Conservation (phyloP, 192 early-diverging fungal genomes). For the Gigaspora rosea region DNA sequence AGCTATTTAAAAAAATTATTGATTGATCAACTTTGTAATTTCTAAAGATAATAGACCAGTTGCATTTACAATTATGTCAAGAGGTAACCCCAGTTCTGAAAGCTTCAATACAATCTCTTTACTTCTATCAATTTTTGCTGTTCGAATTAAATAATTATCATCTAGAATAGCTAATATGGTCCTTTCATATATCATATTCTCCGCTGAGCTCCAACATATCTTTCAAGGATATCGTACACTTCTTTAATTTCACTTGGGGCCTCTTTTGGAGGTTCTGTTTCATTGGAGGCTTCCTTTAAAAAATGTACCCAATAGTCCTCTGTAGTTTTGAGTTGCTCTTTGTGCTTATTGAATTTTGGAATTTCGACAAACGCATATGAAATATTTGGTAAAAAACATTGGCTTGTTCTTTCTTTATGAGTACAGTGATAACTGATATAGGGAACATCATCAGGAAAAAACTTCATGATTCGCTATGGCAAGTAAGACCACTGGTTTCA, state of each 20-base stretch:
- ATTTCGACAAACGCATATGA: background rate
- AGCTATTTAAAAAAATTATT: too few species aligned
- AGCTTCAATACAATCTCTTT: background rate
- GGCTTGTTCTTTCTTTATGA: background rate
- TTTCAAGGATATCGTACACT: background rate
- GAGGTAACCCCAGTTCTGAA: background rate
- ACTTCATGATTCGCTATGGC: background rate
- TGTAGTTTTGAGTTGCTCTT: background rate
- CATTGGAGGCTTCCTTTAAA: background rate
- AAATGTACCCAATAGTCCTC: constrained; percentile 9
- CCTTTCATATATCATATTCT: background rate
- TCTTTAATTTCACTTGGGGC: background rate
- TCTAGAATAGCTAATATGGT: background rate
- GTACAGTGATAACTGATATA: constrained; percentile 5
- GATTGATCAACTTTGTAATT: background rate
- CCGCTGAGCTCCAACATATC: background rate
- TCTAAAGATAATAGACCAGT: background rate
- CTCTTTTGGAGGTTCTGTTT: background rate
- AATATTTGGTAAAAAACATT: constrained; percentile 3
- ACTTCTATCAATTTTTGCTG: background rate
- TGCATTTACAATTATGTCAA: too few species aligned
- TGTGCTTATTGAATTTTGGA: background rate
- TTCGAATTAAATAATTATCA: background rate
- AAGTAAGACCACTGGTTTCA: background rate
- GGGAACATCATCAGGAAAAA: background rate